Evolutionary conservation across 352 stramenopile species (phyloP).

Genomic region (Globisporangium paroecandrum): DNA sequence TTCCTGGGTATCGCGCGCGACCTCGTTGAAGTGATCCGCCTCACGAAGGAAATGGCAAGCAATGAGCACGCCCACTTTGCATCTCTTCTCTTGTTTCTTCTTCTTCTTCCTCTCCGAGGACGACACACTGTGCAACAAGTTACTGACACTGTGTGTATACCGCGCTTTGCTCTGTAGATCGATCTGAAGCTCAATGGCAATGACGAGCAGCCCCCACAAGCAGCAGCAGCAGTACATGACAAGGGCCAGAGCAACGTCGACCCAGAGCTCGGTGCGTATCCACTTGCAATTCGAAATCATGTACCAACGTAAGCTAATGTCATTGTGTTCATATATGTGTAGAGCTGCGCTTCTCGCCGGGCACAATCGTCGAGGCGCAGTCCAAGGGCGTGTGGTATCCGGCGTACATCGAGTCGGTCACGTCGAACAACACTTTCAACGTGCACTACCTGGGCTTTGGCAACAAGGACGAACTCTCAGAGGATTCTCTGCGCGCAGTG

Average conservation of each 20-base stretch:
- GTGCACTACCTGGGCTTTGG: conserved; percentile 75
- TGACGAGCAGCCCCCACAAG: not conserved
- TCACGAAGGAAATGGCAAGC: conserved; percentile 77
- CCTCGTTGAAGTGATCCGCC: conserved; percentile 80
- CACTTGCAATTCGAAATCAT: not conserved
- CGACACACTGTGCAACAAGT: not conserved
- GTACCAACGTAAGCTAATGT: not conserved
- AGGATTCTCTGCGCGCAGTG: conserved; percentile 41
- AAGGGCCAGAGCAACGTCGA: not conserved
- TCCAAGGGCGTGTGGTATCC: conserved; percentile 74
- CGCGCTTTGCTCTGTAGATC: conserved; percentile 17
- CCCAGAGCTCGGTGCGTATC: conserved; percentile 6
- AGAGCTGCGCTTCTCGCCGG: conserved; percentile 44
- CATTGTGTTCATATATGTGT: not conserved
- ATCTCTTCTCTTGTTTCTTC: not conserved
- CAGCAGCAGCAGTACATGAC: not conserved
- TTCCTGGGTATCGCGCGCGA: conserved; percentile 75
- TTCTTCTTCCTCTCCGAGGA: not conserved
- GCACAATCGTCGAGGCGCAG: conserved; percentile 52
- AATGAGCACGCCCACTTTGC: not conserved
- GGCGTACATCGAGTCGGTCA: conserved; percentile 53
- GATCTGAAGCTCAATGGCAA: conserved; percentile 20
- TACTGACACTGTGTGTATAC: not conserved
- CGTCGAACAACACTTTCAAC: conserved; percentile 52
- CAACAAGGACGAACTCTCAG: conserved; percentile 50